Evolutionary conservation across 2,329 filamentous ascomycete genomes (phyloP).

Genomic region (Gliomastix tumulicola): DNA sequence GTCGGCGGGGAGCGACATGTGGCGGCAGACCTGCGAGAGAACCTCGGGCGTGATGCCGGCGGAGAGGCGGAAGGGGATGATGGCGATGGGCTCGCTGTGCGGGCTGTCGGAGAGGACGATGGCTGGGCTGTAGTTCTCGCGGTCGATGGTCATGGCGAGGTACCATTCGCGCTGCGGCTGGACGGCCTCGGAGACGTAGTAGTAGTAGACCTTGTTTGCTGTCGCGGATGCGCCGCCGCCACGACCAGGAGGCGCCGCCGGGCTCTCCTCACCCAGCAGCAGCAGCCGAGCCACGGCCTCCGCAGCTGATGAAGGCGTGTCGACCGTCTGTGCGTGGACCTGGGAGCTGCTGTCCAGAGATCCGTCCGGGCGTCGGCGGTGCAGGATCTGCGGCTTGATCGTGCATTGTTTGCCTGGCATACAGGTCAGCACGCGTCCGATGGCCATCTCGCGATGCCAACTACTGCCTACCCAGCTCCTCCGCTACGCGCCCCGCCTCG

Average conservation of each 20-base stretch:
- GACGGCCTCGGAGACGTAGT: conserved; percentile 26
- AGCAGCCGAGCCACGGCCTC: neutral
- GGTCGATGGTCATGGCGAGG: conserved; percentile 32
- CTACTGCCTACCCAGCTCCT: conserved; percentile 13
- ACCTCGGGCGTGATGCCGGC: conserved; percentile 16
- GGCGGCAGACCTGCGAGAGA: conserved; percentile 6
- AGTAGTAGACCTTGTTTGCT: conserved; percentile 13
- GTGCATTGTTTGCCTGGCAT: conserved; percentile 12
- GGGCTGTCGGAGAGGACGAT: conserved; percentile 22
- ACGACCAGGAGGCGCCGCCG: too few species aligned
- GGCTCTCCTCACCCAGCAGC: neutral
- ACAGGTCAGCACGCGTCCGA: neutral
- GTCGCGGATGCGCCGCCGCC: too few species aligned
- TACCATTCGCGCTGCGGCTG: conserved; percentile 24
- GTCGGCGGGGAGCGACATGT: neutral
- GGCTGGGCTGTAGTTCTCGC: conserved; percentile 26
- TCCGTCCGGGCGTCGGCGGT: conserved; percentile 4
- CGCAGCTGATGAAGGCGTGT: neutral
- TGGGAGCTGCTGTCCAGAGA: conserved; percentile 3
- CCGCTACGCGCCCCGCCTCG: conserved; percentile 12
- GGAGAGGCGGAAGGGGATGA: conserved; percentile 15
- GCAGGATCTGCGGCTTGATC: conserved; percentile 18
- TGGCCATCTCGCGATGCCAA: neutral
- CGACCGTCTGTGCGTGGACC: conserved; percentile 9
- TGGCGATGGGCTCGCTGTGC: conserved; percentile 1